Evolutionary conservation across 108 stramenopile genomes (phyloP), one percentile per base, ranked within the genome.

Genomic region (Mayamaea pseudoterrestris): DNA sequence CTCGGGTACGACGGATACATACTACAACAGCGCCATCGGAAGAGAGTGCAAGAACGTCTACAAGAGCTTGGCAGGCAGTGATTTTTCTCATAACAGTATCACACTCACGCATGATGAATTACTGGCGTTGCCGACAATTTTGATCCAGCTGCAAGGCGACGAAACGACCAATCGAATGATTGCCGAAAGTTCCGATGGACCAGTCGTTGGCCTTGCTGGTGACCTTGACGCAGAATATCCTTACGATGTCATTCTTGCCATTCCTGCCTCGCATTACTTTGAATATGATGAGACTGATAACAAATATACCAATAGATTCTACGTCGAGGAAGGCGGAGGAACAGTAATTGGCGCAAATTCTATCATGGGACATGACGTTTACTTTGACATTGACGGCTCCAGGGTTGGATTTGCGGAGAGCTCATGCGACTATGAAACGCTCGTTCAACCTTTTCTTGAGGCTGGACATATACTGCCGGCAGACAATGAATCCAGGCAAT

Each of bases 1-100:
- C 64, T 71, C 68, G 43, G 97, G 97, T 5, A 98, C 97, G 9
- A 98, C 97, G 11, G 97, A 98, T 68, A 93, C 93, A 9, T 98
- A 98, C 55, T 77, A 94, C 21, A 68, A 68, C 2, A 44, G 50
- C 20, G 39, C 27, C 13, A 56, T 90, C 17, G 60, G 63, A 5
- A 24, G 42, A 0, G 44, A 69, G 4, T 94, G 96, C 59, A 42
- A 69, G 11, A 27, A 24, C 1, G 66, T 62, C 3, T 98, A 63
- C 57, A 60, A 74, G 48, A 36, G 65, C 22, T 39, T 87, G 27
- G 70, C 77, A 5, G 91, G 93, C 4, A 22, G 31, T 3, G 46
- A 23, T 14, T 84, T 60, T 41, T 44, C 22, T 25, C 57, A 85
- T 59, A 45, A 37, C 36, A 50, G 41, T 2, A 27, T 76, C 20